phyloP scores from a whole-genome alignment of 768 basidiomycete genomes.

The Amanita exitialis region DNA sequence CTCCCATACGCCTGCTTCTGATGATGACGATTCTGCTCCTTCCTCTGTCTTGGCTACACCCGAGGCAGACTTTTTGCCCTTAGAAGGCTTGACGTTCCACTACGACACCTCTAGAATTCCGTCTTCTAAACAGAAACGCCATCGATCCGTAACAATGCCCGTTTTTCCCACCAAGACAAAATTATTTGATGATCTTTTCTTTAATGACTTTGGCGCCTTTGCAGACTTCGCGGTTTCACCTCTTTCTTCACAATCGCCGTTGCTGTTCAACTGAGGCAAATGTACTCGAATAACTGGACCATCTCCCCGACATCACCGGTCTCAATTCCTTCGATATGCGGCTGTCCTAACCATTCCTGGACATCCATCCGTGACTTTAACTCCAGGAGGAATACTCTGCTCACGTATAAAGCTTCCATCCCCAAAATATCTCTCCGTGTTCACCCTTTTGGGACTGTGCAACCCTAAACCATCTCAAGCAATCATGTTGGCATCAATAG shows the following conservation, averaged over 20 bases:
- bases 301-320: not conserved
- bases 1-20: constrained; percentile 30
- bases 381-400: not conserved
- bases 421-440: constrained; percentile 11
- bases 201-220: constrained; percentile 20
- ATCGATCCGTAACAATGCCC: constrained; percentile 19
- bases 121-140: constrained; percentile 18
- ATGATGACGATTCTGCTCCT: constrained; percentile 33
- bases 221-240: constrained; percentile 19
- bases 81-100: constrained; percentile 28
- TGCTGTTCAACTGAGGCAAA: constrained; percentile 36
- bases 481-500: constrained; percentile 6
- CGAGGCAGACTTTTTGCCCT: constrained; percentile 26
- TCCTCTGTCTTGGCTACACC: constrained; percentile 54
- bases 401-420: not conserved
- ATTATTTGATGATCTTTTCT: constrained; percentile 30
- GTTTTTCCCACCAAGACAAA: constrained; percentile 30
- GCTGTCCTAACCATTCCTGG: not conserved
- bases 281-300: constrained; percentile 6
- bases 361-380: not conserved
- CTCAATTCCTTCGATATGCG: not conserved
- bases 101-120: constrained; percentile 21
- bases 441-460: constrained; percentile 13
- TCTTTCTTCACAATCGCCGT: constrained; percentile 32
- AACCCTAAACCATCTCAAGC: constrained; percentile 13